phyloP scores from a whole-genome alignment of 257 asterid genomes.

The Gentiana straminea region DNA sequence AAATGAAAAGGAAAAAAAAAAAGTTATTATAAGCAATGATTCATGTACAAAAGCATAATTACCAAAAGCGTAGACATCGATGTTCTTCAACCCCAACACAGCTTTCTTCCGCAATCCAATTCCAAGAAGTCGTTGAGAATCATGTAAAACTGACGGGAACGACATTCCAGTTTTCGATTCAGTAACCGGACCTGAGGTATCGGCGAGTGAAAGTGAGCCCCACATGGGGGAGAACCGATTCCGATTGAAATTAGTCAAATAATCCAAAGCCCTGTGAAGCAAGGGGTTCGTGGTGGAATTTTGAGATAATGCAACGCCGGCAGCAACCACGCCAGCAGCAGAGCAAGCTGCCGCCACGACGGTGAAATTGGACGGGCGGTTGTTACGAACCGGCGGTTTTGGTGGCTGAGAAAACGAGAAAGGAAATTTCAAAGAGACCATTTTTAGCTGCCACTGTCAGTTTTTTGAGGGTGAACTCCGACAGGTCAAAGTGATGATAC shows the following conservation, averaged over 20 bases:
- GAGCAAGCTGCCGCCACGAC: constrained; percentile 31
- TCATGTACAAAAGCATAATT: background rate
- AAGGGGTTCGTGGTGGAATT: constrained; percentile 22
- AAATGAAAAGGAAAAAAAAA: background rate
- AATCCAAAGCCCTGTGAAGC: constrained; percentile 34
- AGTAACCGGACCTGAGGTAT: constrained; percentile 34
- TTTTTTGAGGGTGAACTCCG: background rate
- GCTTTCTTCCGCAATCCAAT: constrained; percentile 66
- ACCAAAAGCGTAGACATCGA: constrained; percentile 93
- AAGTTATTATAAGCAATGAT: background rate
- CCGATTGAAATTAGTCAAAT: constrained; percentile 18
- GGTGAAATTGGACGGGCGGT: constrained; percentile 20
- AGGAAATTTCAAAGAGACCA: constrained; percentile 77
- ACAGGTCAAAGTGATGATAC: background rate
- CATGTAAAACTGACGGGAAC: constrained; percentile 61
- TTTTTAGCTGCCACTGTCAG: constrained; percentile 7
- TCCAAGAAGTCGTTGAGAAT: constrained; percentile 79
- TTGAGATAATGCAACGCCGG: constrained; percentile 40
- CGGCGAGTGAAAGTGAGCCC: constrained; percentile 62
- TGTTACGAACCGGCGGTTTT: constrained; percentile 27
- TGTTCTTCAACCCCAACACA: constrained; percentile 71
- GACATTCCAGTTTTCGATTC: constrained; percentile 67
- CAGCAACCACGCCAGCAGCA: constrained; percentile 22
- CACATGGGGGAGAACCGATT: constrained; percentile 32
- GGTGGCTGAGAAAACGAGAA: constrained; percentile 89